Base-by-base conservation (phyloP, 805 yeast genomes). In the Clavispora santaluciae region DNA sequence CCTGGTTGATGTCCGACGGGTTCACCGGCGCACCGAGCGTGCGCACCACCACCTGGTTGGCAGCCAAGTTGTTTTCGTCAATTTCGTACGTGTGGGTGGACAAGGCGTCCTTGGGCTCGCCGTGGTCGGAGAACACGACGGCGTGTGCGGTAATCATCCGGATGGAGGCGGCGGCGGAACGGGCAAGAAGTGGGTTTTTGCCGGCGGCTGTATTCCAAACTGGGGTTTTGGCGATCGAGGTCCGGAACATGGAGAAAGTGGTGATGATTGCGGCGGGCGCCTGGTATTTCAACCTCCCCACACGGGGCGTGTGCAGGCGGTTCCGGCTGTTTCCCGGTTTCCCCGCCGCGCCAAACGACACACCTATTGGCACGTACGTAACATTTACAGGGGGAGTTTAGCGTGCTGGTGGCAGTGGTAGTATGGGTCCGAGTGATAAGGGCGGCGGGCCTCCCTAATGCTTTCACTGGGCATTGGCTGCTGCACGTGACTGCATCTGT, bases 121-220 rank as follows among this genome's bases (percentile, higher is more conserved):
- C 95, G 55, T 86, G 82, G 12, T 70, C 61, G 6, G 81, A 63
- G 57, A 82, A 86, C 17, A 83, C 74, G 28, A 85, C 78, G 7
- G 93, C 85, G 50, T 76, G 77, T 0, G 88, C 75, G 15, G 81
- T 68, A 39, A 70, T 60, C 73, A 69, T 68, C 29, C 59, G 50
- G 21, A 30, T 18, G 10, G 50, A 33, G 16, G 33, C 28, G 25
- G 30, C 31, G 8, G 35, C 22, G 35, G 31, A 16, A 15, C 3
- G 31, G 12, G 9, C 20, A 4, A 6, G 31, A 3, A 6, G 21
- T 15, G n/a, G n/a, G n/a, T n/a, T n/a, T 33, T 39, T 31, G 41
- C 42, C 35, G 38, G 37, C 25, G 43, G 31, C 12, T 7, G 9
- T 16, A 4, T 3, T 16, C 31, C 18, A 16, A 1, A 8, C 20